Evolutionary conservation across 2,329 filamentous ascomycete species (phyloP).

Genomic region (Coleophoma cylindrospora): DNA sequence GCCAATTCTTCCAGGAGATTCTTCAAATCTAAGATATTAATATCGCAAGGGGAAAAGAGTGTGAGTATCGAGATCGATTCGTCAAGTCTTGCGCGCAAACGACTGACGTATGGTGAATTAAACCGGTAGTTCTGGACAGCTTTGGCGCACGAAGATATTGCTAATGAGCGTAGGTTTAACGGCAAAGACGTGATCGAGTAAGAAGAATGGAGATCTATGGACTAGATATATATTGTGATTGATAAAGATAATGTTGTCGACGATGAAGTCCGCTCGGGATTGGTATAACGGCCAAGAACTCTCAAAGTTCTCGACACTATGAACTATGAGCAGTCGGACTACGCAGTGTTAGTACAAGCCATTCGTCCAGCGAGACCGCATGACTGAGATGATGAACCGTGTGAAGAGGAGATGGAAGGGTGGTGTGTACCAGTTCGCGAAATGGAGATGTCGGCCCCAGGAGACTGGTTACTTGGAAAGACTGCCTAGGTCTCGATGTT

Average conservation of each 20-base stretch:
- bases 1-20: constrained; percentile 1
- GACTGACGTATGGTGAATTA: not conserved
- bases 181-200: constrained; percentile 21
- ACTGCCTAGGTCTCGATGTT: not conserved
- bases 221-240: constrained; percentile 8
- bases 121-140: constrained; percentile 6
- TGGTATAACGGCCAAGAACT: not conserved
- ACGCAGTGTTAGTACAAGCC: not conserved
- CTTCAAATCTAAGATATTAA: not conserved
- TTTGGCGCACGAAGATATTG: constrained; percentile 15
- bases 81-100: not conserved
- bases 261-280: not conserved
- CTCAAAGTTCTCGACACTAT: not conserved
- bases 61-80: not conserved
- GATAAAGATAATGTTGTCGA: constrained; percentile 6
- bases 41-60: not conserved
- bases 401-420: not conserved
- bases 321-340: not conserved
- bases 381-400: not conserved
- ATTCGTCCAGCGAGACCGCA: not conserved
- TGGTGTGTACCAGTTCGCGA: constrained; percentile 1
- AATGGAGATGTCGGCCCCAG: constrained; percentile 7
- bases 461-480: constrained; percentile 2
- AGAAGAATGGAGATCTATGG: constrained; percentile 17
- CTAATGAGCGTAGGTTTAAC: constrained; percentile 23